Base-by-base conservation (phyloP, 2,329 filamentous ascomycete genomes). In the Pseudogymnoascus sp. region DNA sequence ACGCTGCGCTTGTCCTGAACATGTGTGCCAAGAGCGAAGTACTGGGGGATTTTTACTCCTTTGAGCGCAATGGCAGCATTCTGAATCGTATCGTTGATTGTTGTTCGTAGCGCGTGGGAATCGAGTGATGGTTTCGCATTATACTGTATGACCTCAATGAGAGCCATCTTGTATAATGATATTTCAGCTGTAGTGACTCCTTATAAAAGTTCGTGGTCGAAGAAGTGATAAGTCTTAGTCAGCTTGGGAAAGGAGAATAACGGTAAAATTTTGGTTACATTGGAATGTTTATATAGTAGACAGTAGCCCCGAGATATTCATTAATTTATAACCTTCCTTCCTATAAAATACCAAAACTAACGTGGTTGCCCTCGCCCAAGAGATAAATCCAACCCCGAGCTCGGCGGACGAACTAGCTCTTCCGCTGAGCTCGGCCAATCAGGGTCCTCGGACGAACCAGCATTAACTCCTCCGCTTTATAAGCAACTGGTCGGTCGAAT, bases 1-100 rank as follows among this genome's bases (percentile, higher is more conserved):
- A 62, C 6, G 25, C 43, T 59, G 28, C 5, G 34, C 11, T 62
- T 62, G 53, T 64, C 59, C n/a, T 49, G 40, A 28, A 64, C 36
- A 18, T 62, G 63, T 31, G 59, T 62, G 8, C 25, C 37, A 64
- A 64, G 12, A 11, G 31, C 60, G 34, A 31, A 21, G 16, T 36
- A 3, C 23, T 37, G 31, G 25, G 56, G 9, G 16, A 12, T 9
- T 12, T 60, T 60, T 12, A 60, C 31, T 37, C 23, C 16, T 37
- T 37, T 16, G 31, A 60, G 59, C 34, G n/a, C 31, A 3, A 40
- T 25, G 14, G 40, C 9, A 21, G 18, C 40, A 21, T 12, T 43
- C 16, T 12, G 9, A 7, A 43, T 43, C 21, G 7, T 43, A 4
- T 43, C 9, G 3, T 43, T 18, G 9, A 21, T 16, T 2, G 16